Percentiles rank a stretch among this genome's conserved stretches.
These are phyloP conservation scores for Lonicera japonica DNA, from an alignment of 129 eudicot genomes.

Conservation along the genomic window DNA sequence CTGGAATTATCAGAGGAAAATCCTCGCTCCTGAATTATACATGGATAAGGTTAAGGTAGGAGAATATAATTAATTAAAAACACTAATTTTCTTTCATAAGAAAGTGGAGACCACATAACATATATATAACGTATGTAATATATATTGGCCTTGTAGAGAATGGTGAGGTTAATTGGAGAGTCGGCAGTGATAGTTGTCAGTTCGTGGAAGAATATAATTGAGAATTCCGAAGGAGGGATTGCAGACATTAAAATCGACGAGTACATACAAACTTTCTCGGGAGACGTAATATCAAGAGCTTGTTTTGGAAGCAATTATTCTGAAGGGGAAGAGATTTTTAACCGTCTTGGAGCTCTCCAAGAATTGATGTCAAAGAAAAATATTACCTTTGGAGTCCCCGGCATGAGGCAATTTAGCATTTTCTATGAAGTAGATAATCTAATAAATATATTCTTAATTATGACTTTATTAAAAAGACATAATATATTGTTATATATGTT, in stretches of 20 bases:
- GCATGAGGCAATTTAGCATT: background rate
- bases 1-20: slow-evolving; percentile 5
- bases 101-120: background rate
- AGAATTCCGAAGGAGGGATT: background rate
- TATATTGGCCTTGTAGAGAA: background rate
- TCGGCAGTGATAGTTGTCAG: background rate
- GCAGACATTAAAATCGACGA: slow-evolving; percentile 1
- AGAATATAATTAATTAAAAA: background rate
- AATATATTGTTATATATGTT: background rate
- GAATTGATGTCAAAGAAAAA: background rate
- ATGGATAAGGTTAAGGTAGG: slow-evolving; percentile 1
- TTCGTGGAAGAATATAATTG: background rate
- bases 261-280: background rate
- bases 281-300: slow-evolving; percentile 8
- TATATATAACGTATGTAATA: too few relatives aligned
- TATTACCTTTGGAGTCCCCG: slow-evolving; percentile 2
- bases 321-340: background rate
- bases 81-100: background rate
- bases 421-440: background rate
- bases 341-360: background rate
- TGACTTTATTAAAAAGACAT: too few relatives aligned
- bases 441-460: background rate
- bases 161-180: background rate
- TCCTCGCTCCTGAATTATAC: slow-evolving; percentile 7
- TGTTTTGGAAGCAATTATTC: slow-evolving; percentile 2